Evolutionary conservation across 768 basidiomycete genomes (phyloP).

Genomic region (Boletus speciosus): DNA sequence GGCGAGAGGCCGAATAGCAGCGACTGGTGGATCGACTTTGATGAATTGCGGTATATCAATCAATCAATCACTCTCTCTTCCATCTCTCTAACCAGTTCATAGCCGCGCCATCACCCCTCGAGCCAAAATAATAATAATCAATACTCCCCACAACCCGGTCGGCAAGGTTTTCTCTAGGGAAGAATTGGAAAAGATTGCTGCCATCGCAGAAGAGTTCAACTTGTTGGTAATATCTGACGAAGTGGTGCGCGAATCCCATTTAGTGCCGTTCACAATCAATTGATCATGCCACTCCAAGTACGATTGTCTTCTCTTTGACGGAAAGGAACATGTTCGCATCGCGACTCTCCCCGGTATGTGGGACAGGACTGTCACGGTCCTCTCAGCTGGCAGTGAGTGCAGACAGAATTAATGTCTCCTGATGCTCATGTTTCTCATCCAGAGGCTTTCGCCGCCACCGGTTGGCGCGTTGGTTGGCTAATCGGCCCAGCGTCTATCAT

Average conservation of each 20-base stretch:
- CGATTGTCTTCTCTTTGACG: slow-evolving; percentile 88
- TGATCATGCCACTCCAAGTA: slow-evolving; percentile 50
- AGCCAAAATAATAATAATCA: slow-evolving; percentile 92
- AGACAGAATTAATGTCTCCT: neutral
- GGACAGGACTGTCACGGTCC: slow-evolving; percentile 95
- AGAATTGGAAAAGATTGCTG: slow-evolving; percentile 84
- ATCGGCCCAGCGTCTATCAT: slow-evolving; percentile 85
- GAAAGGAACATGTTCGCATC: slow-evolving; percentile 85
- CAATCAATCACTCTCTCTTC: neutral
- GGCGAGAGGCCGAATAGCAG: slow-evolving; percentile 50
- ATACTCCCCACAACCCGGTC: slow-evolving; percentile 97
- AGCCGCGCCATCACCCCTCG: slow-evolving; percentile 82
- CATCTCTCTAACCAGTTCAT: slow-evolving; percentile 2
- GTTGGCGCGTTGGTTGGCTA: slow-evolving; percentile 97
- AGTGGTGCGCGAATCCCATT: slow-evolving; percentile 62
- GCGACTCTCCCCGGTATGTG: slow-evolving; percentile 97
- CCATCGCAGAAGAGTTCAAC: slow-evolving; percentile 87
- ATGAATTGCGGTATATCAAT: slow-evolving; percentile 69
- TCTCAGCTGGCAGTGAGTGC: slow-evolving; percentile 86
- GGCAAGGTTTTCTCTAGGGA: slow-evolving; percentile 89
- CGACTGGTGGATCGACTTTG: slow-evolving; percentile 90
- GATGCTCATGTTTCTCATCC: slow-evolving; percentile 4
- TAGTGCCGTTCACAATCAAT: neutral
- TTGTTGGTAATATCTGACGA: slow-evolving; percentile 93
- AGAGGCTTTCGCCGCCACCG: slow-evolving; percentile 97